Percentiles rank a stretch among this genome's conserved stretches.
These are phyloP conservation scores for Leccinum fuscescens DNA, from an alignment of 1,284 basidiomycete genomes.

Conservation along the genomic window DNA sequence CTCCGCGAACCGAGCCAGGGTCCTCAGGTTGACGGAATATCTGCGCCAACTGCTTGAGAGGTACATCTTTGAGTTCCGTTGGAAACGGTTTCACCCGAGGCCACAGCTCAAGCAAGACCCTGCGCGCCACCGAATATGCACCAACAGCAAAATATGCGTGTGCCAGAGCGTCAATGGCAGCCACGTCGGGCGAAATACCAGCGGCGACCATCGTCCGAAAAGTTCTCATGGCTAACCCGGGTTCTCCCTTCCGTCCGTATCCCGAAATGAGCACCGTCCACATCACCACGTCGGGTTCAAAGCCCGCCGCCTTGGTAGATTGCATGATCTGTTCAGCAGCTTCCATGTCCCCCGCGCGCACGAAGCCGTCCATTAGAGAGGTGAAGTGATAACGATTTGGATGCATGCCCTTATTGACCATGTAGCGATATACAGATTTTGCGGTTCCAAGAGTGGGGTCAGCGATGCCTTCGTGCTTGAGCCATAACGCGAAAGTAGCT, in stretches of 20 bases:
- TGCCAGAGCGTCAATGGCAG: constrained; percentile 65
- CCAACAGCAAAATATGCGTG: constrained; percentile 62
- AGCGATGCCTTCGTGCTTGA: constrained; percentile 56
- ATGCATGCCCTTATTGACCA: constrained; percentile 62
- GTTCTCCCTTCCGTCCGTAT: constrained; percentile 56
- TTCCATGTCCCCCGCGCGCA: constrained; percentile 50
- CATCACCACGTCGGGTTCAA: constrained; percentile 59
- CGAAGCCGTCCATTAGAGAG: constrained; percentile 68
- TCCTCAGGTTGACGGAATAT: constrained; percentile 38
- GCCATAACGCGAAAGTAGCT: constrained; percentile 56
- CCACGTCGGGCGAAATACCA: constrained; percentile 63
- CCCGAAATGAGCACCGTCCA: constrained; percentile 72
- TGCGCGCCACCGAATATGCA: constrained; percentile 47
- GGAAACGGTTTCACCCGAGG: constrained; percentile 61
- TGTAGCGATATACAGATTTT: constrained; percentile 48
- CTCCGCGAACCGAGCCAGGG: background rate
- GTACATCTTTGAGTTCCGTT: constrained; percentile 37
- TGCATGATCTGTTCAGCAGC: constrained; percentile 53
- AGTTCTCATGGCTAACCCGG: constrained; percentile 48
- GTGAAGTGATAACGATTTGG: constrained; percentile 67
- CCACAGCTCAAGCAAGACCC: constrained; percentile 62
- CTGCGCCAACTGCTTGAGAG: constrained; percentile 45
- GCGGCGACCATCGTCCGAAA: constrained; percentile 63
- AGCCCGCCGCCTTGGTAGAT: constrained; percentile 46
- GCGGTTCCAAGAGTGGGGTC: constrained; percentile 51